phyloP scores from a whole-genome alignment of 106 monocot species.

The Dendrobium chrysotoxum region DNA sequence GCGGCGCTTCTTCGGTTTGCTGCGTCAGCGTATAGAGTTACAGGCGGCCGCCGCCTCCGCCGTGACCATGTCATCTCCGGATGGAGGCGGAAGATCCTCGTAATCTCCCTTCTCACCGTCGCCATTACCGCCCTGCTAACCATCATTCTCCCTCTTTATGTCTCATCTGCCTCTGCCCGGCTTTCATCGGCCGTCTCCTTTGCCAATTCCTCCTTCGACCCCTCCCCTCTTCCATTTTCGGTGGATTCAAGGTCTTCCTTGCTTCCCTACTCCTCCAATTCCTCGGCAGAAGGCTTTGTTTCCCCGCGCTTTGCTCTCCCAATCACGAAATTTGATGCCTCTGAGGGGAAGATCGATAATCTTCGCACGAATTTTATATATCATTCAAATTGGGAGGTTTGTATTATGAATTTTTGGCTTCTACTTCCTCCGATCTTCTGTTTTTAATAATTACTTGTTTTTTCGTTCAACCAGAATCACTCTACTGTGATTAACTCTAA shows the following conservation, averaged over 20 bases:
- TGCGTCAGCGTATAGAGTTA: not conserved
- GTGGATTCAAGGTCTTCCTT: not conserved
- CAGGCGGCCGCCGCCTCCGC: not conserved
- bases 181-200: not conserved
- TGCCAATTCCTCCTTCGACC: not conserved
- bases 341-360: not conserved
- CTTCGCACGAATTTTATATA: not conserved
- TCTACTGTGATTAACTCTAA: not conserved
- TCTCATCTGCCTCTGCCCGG: not conserved
- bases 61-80: not conserved
- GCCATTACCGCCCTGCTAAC: not conserved
- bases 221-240: not conserved
- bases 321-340: not conserved
- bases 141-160: not conserved
- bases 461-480: not conserved
- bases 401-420: not conserved
- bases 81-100: slow-evolving; percentile 1
- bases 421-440: not conserved
- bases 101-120: not conserved
- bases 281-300: not conserved
- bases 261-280: not conserved
- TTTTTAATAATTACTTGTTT: not conserved
- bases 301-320: not conserved
- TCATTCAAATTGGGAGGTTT: not conserved
- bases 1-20: not conserved